Evolutionary conservation across 2,329 filamentous ascomycete genomes (phyloP).

Genomic region (Spiromastix sp.): DNA sequence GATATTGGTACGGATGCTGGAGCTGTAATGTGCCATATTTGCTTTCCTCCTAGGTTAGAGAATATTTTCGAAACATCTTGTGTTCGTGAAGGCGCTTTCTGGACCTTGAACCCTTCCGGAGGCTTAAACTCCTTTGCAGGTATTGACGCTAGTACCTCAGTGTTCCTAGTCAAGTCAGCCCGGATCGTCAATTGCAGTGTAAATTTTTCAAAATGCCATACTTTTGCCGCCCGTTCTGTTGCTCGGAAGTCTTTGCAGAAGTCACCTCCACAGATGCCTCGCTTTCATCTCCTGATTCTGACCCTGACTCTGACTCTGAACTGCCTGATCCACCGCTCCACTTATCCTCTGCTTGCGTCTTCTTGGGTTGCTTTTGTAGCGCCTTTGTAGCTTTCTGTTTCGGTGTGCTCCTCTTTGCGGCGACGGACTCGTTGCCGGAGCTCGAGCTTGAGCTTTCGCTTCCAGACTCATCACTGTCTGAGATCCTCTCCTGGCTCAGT

Average conservation of each 20-base stretch:
- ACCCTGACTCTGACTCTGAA: constrained; percentile 11
- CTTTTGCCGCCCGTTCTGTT: constrained; percentile 5
- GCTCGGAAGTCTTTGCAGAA: constrained; percentile 7
- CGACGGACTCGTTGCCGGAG: constrained; percentile 4
- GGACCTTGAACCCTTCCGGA: constrained; percentile 33
- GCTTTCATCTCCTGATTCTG: constrained; percentile 9
- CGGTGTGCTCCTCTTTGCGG: background rate
- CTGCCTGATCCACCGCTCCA: too few species aligned
- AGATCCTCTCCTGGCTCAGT: constrained; percentile 14
- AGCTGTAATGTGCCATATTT: constrained; percentile 39
- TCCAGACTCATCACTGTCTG: constrained; percentile 14
- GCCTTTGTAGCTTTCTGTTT: constrained; percentile 5
- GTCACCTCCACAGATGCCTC: constrained; percentile 14
- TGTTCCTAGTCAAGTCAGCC: constrained; percentile 3
- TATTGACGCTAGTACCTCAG: constrained; percentile 9
- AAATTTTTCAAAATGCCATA: too few species aligned
- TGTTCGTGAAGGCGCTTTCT: constrained; percentile 21
- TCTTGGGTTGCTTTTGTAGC: background rate
- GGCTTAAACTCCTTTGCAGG: constrained; percentile 30
- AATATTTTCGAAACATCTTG: constrained; percentile 23
- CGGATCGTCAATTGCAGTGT: too few species aligned
- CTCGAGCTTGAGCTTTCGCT: constrained; percentile 16
- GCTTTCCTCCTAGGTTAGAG: constrained; percentile 33
- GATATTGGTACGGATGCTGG: constrained; percentile 34
- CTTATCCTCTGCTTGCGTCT: constrained; percentile 1